Evolutionary conservation across 495 filamentous ascomycete species (phyloP), one percentile per base, ranked within the genome.

Genomic region (Entonaema liquescens): DNA sequence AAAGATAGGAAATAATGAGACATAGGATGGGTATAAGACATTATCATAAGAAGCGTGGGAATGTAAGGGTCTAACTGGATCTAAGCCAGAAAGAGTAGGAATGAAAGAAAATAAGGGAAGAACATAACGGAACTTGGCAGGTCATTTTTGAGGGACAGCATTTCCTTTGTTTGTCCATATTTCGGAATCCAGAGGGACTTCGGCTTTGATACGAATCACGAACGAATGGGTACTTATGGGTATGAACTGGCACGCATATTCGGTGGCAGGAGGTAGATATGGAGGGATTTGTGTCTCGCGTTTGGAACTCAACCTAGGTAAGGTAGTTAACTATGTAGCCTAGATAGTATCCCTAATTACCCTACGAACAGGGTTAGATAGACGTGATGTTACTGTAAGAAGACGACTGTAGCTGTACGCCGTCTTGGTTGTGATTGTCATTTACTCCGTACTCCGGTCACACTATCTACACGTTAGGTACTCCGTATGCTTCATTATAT

Each of bases 131-230:
- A 17, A 21, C 17, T 44, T 44, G 19, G 40, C 15, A 1, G 12
- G 13, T 52, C 17, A 9, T 36, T 61, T 38, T 28, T n/a, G 29
- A 62, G 33, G 62, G 52, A 23, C 33, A 28, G 11, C 11, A 9
- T 66, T 38, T 66, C 62, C 54, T 65, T 65, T 56, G 35, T 62
- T 36, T 57, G 49, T 52, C 50, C 49, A 47, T 47, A 19, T 52
- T 33, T 12, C 25, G 5, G 12, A 19, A 17, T 38, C 26, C 19
- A n/a, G 1, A 44, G n/a, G 26, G 42, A 19, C 42, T 21, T 47
- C 40, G 62, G 62, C 3, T 53, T 62, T 52, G 56, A 25, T 19
- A 66, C 59, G 62, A 72, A 56, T 72, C 54, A 72, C 38, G 69
- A 72, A 71, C 17, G 54, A 53, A 60, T 8, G 28, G 2, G 9